Conservation (phyloP, 164 flowering plant genomes). For the Piper longum region DNA sequence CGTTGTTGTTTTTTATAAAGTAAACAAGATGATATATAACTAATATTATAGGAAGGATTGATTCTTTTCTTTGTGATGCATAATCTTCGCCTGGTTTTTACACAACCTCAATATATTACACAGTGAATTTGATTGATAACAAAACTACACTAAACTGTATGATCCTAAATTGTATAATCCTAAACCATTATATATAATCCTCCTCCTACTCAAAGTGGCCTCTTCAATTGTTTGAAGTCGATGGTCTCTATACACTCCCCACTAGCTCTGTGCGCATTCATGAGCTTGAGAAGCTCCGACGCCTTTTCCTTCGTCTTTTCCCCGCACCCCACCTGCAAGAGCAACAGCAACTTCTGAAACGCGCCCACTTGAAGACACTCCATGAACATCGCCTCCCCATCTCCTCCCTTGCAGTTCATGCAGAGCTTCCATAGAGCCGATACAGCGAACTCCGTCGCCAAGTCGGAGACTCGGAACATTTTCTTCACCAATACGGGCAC, state of each 20-base stretch:
- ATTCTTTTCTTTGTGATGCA: too few relatives aligned
- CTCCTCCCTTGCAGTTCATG: constrained; percentile 24
- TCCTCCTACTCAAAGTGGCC: constrained; percentile 26
- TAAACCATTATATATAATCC: neutral
- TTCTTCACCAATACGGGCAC: constrained; percentile 73
- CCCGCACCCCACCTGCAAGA: constrained; percentile 63
- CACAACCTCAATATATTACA: neutral
- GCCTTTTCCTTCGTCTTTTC: constrained; percentile 60
- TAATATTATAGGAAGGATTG: too few relatives aligned
- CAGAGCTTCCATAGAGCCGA: constrained; percentile 58
- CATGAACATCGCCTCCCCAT: constrained; percentile 14
- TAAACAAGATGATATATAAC: too few relatives aligned
- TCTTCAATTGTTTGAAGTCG: constrained; percentile 57
- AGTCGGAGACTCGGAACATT: constrained; percentile 45
- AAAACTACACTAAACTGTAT: neutral
- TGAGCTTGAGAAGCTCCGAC: constrained; percentile 53
- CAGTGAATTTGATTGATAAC: neutral
- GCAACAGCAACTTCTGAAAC: constrained; percentile 66
- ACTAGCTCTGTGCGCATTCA: constrained; percentile 40
- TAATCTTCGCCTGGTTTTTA: too few relatives aligned
- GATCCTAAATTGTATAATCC: neutral
- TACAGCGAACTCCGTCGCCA: constrained; percentile 55
- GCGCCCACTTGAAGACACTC: constrained; percentile 66
- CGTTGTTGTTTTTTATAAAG: too few relatives aligned
- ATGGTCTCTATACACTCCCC: constrained; percentile 56